Evolutionary conservation across 352 stramenopile species (phyloP), one percentile per base, ranked within the genome.

Genomic region (Globisporangium splendens): DNA sequence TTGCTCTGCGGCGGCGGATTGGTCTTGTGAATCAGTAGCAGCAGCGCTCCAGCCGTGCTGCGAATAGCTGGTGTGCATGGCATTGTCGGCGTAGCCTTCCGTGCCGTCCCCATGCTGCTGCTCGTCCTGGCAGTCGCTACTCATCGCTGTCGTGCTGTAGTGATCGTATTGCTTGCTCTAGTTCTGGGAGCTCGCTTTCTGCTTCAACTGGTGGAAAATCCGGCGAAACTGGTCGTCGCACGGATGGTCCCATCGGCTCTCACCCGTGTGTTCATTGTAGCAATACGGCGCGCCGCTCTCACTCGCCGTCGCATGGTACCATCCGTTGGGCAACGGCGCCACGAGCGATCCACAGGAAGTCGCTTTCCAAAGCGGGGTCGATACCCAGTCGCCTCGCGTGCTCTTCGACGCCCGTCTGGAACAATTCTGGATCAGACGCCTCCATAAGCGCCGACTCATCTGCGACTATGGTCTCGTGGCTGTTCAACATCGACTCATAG

Each of bases 211-310:
- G 11, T 62, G 54, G 18, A 77, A 83, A 20, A 88, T 57, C 41
- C 73, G 68, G 31, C 78, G 81, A 64, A 88, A 95, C 1, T 86
- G 60, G 17, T 91, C 75, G 53, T 95, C 85, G 44, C 68, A 73
- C 7, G 85, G 85, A 63, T 95, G 85, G 49, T 93, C 85, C 85
- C 85, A 95, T 38, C 82, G 70, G 59, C 85, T 95, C 51, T 93
- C 85, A 10, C 83, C 83, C 1, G 73, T 85, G 15, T 73, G 58
- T n/a, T 80, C 70, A 52, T 90, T 88, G 70, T 95, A 95, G 50
- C 93, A 95, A 44, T 93, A 93, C 50, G 81, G 81, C 39, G 73
- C 67, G 11, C 70, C 76, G 15, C 69, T 83, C 62, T 88, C 73
- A 3, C 61, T 79, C 5, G 81, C 79, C 44, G 79, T 79, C 42